A percentile compares a stretch with the other conserved stretches of the same genome.
These are phyloP conservation scores for Volvariella surrecta DNA, from an alignment of 1,284 basidiomycete genomes.

Conservation along the genomic window DNA sequence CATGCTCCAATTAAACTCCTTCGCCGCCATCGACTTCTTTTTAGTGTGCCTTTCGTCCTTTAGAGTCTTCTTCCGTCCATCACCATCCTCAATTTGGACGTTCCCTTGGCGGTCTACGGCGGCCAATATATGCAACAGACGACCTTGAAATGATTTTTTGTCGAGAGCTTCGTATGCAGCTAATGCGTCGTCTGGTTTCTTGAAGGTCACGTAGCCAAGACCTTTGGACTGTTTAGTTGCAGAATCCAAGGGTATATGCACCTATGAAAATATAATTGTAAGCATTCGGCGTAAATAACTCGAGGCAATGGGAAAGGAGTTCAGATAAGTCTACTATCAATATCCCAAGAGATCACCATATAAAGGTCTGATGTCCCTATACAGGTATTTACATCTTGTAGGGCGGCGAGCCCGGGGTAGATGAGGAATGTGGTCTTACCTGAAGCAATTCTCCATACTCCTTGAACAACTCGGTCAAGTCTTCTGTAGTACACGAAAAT, in stretches of 20 bases:
- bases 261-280: constrained; percentile 31
- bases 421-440: constrained; percentile 37
- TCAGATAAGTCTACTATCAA: constrained; percentile 38
- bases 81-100: constrained; percentile 33
- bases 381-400: constrained; percentile 20
- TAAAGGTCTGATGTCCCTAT: constrained; percentile 34
- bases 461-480: constrained; percentile 63
- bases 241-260: constrained; percentile 77
- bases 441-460: constrained; percentile 69
- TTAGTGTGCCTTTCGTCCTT: constrained; percentile 68
- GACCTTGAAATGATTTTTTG: constrained; percentile 85
- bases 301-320: constrained; percentile 2
- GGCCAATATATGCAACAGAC: constrained; percentile 84
- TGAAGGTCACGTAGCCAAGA: constrained; percentile 79
- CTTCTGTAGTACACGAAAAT: constrained; percentile 73
- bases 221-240: constrained; percentile 71
- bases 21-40: constrained; percentile 66
- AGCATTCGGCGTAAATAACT: not conserved
- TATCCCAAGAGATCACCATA: constrained; percentile 32
- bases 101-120: constrained; percentile 60
- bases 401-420: constrained; percentile 3
- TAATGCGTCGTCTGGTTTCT: constrained; percentile 57
- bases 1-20: constrained; percentile 94
- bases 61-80: constrained; percentile 43
- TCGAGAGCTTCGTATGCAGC: constrained; percentile 77